phyloP scores from a whole-genome alignment of 371 early-diverging fungal species.

The Funneliformis caledonium region DNA sequence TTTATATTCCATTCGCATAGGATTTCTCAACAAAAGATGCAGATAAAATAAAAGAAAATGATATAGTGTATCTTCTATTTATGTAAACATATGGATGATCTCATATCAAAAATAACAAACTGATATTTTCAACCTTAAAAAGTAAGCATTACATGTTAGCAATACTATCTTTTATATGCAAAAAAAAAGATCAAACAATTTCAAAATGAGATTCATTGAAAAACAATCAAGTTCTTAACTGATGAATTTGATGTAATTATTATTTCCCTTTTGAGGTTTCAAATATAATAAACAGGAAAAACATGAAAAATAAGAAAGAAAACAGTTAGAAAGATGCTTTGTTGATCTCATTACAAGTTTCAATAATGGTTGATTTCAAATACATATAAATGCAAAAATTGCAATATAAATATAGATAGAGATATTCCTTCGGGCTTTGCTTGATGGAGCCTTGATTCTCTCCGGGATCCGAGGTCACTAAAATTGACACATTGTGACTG shows the following conservation, averaged over 20 bases:
- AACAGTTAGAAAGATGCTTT: conserved; percentile 14
- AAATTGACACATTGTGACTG: too few species aligned
- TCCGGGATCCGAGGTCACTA: neutral
- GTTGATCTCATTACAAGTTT: conserved; percentile 7
- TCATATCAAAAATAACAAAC: conserved; percentile 13
- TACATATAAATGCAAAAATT: conserved; percentile 28
- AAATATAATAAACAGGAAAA: conserved; percentile 24
- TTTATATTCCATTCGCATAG: neutral
- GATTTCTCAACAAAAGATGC: conserved; percentile 11
- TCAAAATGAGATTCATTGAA: neutral
- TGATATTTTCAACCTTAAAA: neutral
- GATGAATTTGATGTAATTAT: conserved; percentile 7
- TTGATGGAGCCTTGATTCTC: conserved; percentile 11
- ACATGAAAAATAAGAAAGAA: conserved; percentile 6
- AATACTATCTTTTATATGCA: neutral
- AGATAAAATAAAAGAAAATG: neutral
- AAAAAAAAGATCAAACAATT: neutral
- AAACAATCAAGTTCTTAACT: conserved; percentile 23
- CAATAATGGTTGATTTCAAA: neutral
- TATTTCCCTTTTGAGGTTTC: conserved; percentile 15
- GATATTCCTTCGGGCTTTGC: conserved; percentile 6
- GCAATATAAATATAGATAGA: neutral
- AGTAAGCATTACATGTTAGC: neutral
- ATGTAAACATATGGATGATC: conserved; percentile 21
- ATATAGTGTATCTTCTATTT: conserved; percentile 15